phyloP scores from a whole-genome alignment of 805 yeast species.

The Kodamaea lidongshanica region DNA sequence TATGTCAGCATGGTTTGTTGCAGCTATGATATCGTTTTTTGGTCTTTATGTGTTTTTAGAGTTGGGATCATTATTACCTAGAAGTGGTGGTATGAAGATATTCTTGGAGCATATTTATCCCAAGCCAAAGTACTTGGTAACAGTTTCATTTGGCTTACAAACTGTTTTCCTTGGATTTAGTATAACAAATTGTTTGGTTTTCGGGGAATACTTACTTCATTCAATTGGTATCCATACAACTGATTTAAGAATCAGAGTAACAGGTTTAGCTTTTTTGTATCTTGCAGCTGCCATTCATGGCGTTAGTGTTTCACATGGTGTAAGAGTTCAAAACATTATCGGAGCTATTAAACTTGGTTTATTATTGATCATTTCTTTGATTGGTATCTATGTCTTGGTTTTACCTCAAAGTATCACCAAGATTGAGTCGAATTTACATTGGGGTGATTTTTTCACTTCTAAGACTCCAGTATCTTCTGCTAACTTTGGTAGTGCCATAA shows the following conservation, averaged over 20 bases:
- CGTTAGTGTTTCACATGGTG: conserved; percentile 52
- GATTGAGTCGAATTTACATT: conserved; percentile 38
- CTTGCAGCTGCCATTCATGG: conserved; percentile 45
- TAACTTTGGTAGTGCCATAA: conserved; percentile 48
- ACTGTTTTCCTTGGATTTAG: conserved; percentile 51
- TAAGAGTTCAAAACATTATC: conserved; percentile 52
- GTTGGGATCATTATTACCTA: conserved; percentile 62
- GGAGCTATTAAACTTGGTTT: conserved; percentile 57
- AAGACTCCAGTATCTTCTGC: conserved; percentile 34
- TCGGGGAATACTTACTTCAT: conserved; percentile 53
- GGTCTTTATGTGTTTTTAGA: conserved; percentile 65
- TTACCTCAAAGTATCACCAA: conserved; percentile 42
- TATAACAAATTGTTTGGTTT: conserved; percentile 50
- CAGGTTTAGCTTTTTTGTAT: conserved; percentile 26
- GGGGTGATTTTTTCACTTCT: conserved; percentile 25
- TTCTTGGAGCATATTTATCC: conserved; percentile 63
- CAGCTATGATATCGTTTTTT: conserved; percentile 57
- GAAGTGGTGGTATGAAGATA: conserved; percentile 72
- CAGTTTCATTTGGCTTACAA: conserved; percentile 45
- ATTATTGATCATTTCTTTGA: conserved; percentile 46
- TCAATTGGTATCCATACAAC: conserved; percentile 39
- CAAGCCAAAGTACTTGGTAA: conserved; percentile 50
- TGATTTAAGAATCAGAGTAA: conserved; percentile 27
- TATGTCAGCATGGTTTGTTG: conserved; percentile 56
- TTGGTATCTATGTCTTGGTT: conserved; percentile 53